Evolutionary conservation across 2,329 filamentous ascomycete species (phyloP), one percentile per base, ranked within the genome.

Genomic region (Zymoseptoria pseudotritici): DNA sequence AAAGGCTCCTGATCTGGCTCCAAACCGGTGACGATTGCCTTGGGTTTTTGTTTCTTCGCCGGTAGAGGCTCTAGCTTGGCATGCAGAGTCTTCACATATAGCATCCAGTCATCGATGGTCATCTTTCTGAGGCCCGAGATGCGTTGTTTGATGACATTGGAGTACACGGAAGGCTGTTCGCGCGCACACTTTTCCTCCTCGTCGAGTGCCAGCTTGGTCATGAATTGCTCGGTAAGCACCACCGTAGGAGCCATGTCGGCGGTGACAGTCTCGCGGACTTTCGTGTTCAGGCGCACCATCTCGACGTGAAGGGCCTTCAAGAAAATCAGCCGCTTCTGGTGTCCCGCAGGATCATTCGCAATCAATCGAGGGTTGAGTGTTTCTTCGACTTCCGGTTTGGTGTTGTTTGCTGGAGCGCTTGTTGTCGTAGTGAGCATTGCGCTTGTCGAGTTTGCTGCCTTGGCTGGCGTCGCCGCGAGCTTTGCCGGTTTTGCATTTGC

Each of bases 101-200:
- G 55, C 31, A 83, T 83, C 90, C 92, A 97, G 53, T 89, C 82
- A 3, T 82, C 79, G 2, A 84, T 70, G 0, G 78, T 79, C 88
- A 96, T 92, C 63, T 87, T 88, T 70, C 88, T 90, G 70, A 91
- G 86, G 51, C 81, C 80, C 67, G 88, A 82, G 60, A 97, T 87
- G 36, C 86, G 86, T 65, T 91, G 89, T 71, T 92, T 95, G 72
- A 97, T 85, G 24, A 91, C 79, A 67, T 96, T 96, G 7, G 82
- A 79, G 70, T 99, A 99, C 26, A 97, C 84, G 0, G 82, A 75
- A 1, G 82, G 76, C 61, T 87, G 87, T 17, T 86, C 84, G 11
- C 79, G 79, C 1, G 91, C 91, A 7, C 85, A 78, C 42, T 83
- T 83, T 71, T 96, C 86, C 75, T 99, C 95, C 61, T 92, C 85